Evolutionary conservation across 208 protist species (phyloP).

Genomic region (Acanthamoeba sp.): DNA sequence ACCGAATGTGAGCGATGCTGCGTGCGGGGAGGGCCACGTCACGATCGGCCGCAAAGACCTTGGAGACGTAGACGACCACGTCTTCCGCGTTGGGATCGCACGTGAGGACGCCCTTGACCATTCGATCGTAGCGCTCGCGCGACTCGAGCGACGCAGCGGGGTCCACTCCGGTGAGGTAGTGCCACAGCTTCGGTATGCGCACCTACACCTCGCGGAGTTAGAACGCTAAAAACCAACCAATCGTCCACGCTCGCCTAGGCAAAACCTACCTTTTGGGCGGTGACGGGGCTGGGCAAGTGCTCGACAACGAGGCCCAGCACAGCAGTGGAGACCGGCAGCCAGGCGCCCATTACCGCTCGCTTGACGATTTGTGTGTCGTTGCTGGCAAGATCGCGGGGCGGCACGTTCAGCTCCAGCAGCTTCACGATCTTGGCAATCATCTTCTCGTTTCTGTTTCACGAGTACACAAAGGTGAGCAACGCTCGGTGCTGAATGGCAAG

Average conservation of each 20-base stretch:
- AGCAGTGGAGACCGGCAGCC: constrained; percentile 95
- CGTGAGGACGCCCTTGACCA: constrained; percentile 56
- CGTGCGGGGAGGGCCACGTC: constrained; percentile 46
- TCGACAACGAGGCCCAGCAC: constrained; percentile 92
- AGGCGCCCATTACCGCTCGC: constrained; percentile 91
- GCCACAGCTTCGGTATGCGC: constrained; percentile 68
- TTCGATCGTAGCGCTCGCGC: constrained; percentile 14
- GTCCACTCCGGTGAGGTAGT: constrained; percentile 21
- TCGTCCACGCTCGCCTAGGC: neutral
- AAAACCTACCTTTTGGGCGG: constrained; percentile 87
- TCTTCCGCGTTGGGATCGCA: constrained; percentile 71
- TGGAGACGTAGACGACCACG: constrained; percentile 74
- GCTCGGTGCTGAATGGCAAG: neutral
- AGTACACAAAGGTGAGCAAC: neutral
- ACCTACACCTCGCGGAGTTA: neutral
- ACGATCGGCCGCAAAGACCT: constrained; percentile 74
- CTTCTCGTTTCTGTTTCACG: constrained; percentile 82
- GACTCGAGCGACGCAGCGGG: neutral
- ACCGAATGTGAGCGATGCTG: constrained; percentile 47
- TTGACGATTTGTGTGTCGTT: constrained; percentile 79
- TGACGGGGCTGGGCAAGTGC: constrained; percentile 93
- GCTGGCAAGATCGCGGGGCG: constrained; percentile 77
- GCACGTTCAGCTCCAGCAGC: constrained; percentile 87
- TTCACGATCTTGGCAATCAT: constrained; percentile 90
- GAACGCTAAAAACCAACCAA: too few species aligned